Conservation (phyloP, 257 asterid species). For the Solanum tarijense region DNA sequence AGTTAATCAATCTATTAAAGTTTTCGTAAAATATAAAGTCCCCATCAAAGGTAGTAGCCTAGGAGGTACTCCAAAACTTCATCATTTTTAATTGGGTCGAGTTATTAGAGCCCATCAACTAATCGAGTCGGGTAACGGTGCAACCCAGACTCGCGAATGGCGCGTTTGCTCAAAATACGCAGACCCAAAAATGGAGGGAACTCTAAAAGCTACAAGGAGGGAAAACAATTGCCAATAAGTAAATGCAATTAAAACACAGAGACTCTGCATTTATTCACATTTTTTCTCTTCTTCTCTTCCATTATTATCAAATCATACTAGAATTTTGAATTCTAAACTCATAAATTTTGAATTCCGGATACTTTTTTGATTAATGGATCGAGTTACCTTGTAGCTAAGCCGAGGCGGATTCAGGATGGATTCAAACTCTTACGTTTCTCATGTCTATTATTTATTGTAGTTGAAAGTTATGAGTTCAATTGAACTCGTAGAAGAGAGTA, state of each 20-base stretch:
- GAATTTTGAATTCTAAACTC: background rate
- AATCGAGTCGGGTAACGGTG: background rate
- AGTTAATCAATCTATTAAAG: too few species aligned
- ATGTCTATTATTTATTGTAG: background rate
- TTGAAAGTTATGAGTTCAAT: background rate
- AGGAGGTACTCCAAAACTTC: background rate
- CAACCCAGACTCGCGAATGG: background rate
- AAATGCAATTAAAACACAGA: background rate
- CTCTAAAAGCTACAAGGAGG: background rate
- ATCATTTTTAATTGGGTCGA: background rate
- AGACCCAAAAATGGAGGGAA: slow-evolving; percentile 26
- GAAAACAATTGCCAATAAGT: background rate
- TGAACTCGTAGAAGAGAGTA: background rate
- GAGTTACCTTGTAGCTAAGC: background rate
- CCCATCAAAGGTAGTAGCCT: background rate
- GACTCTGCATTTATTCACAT: background rate
- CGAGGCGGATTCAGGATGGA: background rate
- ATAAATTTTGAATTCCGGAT: background rate
- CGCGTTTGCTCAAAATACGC: background rate
- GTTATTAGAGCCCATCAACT: background rate
- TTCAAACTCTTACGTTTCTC: background rate
- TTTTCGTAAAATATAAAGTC: background rate
- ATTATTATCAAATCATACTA: background rate
- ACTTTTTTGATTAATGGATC: background rate
- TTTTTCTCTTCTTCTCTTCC: background rate